These are phyloP conservation scores for Fusarium odoratissimum DNA, from an alignment of 2,329 filamentous ascomycete species.

Conservation along the genomic window DNA sequence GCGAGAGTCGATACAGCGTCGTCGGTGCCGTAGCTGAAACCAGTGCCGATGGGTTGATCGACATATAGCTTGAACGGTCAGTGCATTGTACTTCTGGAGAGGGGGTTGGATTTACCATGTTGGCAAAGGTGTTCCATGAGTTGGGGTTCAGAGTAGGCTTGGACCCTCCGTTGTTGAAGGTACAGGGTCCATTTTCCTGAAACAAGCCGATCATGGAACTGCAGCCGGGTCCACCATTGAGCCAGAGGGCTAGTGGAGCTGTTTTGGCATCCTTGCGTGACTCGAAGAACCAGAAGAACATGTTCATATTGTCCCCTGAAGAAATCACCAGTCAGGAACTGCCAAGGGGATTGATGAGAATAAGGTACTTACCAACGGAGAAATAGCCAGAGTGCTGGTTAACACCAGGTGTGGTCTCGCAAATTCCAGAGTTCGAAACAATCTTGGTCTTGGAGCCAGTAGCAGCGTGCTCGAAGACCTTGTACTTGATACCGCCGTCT, in stretches of 20 bases:
- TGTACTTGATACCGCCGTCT: slow-evolving; percentile 8
- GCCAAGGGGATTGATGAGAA: background rate
- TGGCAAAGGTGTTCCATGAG: slow-evolving; percentile 72
- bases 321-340: slow-evolving; percentile 39
- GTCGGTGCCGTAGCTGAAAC: slow-evolving; percentile 45
- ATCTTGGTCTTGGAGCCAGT: slow-evolving; percentile 32
- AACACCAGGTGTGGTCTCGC: slow-evolving; percentile 66
- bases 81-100: fast-evolving
- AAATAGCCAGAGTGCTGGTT: slow-evolving; percentile 75
- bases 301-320: slow-evolving; percentile 39
- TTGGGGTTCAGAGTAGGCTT: slow-evolving; percentile 63
- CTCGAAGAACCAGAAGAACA: slow-evolving; percentile 62
- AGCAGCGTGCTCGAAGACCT: slow-evolving; percentile 28
- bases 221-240: slow-evolving; percentile 50
- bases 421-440: slow-evolving; percentile 57
- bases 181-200: slow-evolving; percentile 81
- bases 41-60: slow-evolving; percentile 65
- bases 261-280: slow-evolving; percentile 54
- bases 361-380: slow-evolving; percentile 58
- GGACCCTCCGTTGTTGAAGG: slow-evolving; percentile 60
- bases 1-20: slow-evolving; percentile 44
- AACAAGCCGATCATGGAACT: slow-evolving; percentile 60
- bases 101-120: slow-evolving; percentile 54
- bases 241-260: slow-evolving; percentile 67
- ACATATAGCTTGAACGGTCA: slow-evolving; percentile 64